These are phyloP conservation scores for Paramecium biaurelia DNA, from an alignment of 73 alveolate species.

Conservation along the genomic window DNA sequence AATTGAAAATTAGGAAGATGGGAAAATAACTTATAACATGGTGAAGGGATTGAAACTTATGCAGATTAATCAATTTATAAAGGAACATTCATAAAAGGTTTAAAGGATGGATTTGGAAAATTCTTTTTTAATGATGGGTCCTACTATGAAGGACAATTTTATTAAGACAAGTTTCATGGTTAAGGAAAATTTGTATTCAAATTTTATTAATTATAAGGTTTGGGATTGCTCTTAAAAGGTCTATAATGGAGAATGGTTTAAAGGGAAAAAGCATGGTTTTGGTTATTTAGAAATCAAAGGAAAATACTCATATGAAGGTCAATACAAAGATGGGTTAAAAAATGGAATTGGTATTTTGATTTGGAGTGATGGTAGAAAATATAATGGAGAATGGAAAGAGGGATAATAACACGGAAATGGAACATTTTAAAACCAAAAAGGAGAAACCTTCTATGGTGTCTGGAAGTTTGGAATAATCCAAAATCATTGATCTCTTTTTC, in stretches of 20 bases:
- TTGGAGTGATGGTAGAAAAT: slow-evolving; percentile 74
- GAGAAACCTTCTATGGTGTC: not conserved
- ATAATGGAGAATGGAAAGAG: slow-evolving; percentile 66
- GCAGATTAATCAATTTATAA: not conserved
- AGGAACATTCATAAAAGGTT: not conserved
- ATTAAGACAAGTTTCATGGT: not conserved
- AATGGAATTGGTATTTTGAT: not conserved
- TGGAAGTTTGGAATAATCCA: not conserved
- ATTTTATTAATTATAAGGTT: not conserved
- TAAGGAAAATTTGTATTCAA: not conserved
- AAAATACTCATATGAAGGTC: not conserved
- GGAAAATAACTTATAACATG: not conserved
- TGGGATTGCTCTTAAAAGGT: not conserved
- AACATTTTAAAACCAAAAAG: slow-evolving; percentile 39
- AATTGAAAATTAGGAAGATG: not conserved
- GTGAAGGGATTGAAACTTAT: not conserved
- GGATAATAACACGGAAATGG: slow-evolving; percentile 54
- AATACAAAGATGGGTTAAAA: not conserved
- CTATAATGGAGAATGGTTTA: not conserved
- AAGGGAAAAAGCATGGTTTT: not conserved
- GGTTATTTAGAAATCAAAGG: not conserved
- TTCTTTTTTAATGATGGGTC: not conserved
- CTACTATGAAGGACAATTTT: not conserved
- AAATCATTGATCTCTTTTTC: not conserved
- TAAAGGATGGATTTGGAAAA: not conserved